A percentile compares a stretch with the other conserved stretches of the same genome.
Evolutionary conservation across 305 asterid species (phyloP).

Genomic region (Ilex paraguariensis): DNA sequence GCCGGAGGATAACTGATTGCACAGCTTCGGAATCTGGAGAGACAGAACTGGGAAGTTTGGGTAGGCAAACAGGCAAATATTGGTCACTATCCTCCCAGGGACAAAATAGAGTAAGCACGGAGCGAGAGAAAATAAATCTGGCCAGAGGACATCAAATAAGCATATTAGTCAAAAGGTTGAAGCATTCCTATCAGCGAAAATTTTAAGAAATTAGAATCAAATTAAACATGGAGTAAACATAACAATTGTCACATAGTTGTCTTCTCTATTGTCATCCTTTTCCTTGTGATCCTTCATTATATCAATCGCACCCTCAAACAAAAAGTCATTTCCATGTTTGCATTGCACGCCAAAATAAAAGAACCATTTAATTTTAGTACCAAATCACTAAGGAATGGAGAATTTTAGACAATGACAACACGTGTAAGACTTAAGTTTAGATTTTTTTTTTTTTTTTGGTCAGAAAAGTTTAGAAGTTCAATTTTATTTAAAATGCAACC

Average conservation of each 20-base stretch:
- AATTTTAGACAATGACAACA: neutral
- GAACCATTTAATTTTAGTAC: too few relatives aligned
- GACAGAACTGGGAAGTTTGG: slow-evolving; percentile 68
- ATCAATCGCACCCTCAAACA: neutral
- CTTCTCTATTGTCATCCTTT: neutral
- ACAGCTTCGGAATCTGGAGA: slow-evolving; percentile 60
- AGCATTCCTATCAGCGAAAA: neutral
- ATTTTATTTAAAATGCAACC: too few relatives aligned
- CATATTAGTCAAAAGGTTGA: slow-evolving; percentile 1
- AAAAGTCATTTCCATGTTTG: neutral
- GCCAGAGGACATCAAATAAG: slow-evolving; percentile 14
- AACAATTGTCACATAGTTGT: neutral
- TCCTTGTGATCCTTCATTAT: neutral
- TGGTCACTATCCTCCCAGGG: slow-evolving; percentile 42
- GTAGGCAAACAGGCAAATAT: slow-evolving; percentile 70
- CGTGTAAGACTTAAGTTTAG: neutral
- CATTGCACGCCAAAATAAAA: neutral
- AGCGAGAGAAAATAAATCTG: slow-evolving; percentile 95
- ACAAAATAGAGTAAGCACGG: slow-evolving; percentile 63
- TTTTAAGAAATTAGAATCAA: neutral
- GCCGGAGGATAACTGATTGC: slow-evolving; percentile 49
- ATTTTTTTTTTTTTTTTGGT: too few relatives aligned
- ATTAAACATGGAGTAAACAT: neutral
- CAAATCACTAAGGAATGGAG: neutral
- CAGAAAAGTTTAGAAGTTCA: too few relatives aligned